Conservation (phyloP, 2,329 filamentous ascomycete species). For the Venturia pyrina region DNA sequence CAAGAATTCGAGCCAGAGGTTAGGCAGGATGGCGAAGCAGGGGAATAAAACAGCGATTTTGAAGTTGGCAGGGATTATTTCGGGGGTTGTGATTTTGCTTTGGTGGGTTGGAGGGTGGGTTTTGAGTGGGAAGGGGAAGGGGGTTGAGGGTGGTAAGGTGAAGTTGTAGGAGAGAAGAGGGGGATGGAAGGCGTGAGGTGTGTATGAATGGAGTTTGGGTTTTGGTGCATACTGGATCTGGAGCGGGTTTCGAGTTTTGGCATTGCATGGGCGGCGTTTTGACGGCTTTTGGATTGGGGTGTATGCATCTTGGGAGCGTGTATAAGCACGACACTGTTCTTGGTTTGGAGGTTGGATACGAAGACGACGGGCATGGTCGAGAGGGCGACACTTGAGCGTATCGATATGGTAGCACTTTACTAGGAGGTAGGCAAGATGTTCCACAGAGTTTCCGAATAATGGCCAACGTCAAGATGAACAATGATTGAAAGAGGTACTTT, state of each 20-base stretch:
- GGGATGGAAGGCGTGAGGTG: not conserved
- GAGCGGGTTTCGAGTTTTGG: not conserved
- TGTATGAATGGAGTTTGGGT: not conserved
- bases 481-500: not conserved
- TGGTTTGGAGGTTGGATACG: not conserved
- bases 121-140: not conserved
- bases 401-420: too few relatives aligned
- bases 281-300: not conserved
- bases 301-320: not conserved
- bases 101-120: slow-evolving; percentile 45
- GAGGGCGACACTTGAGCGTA: not conserved
- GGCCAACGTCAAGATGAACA: too few relatives aligned
- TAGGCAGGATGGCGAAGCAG: slow-evolving; percentile 81
- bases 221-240: not conserved
- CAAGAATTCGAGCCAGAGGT: slow-evolving; percentile 69
- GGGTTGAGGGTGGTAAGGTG: not conserved
- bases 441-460: too few relatives aligned
- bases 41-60: slow-evolving; percentile 88
- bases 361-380: not conserved
- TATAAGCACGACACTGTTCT: not conserved
- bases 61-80: slow-evolving; percentile 76
- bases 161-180: not conserved
- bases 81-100: slow-evolving; percentile 60
- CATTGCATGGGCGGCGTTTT: not conserved
- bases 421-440: too few relatives aligned